Base-by-base conservation (phyloP, 345 rosid species). In the Corymbia maculata region DNA sequence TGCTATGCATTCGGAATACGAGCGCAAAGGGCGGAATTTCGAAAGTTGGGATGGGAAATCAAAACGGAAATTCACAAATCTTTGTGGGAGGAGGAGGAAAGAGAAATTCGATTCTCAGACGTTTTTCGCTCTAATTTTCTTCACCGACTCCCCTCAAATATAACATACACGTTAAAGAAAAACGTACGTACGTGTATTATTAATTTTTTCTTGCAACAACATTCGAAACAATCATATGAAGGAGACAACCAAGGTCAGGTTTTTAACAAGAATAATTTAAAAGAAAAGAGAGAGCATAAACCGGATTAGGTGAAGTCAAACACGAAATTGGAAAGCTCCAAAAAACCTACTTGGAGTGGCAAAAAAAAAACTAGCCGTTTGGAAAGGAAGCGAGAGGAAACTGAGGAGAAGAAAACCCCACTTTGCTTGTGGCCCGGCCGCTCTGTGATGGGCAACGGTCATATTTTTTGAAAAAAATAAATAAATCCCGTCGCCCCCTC, bases 361-460 rank as follows among this genome's bases (percentile, higher is more conserved):
- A 36, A 21, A 44, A 36, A n/a, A 64, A 68, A 75, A 89, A 89
- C 88, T 87, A 89, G 92, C 92, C 92, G 92, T 91, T 91, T 85
- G 57, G 55, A 28, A 26, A 36, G 42, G 28, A 80, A 59, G 85
- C 9, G 2, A 42, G 49, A 52, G 64, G 85, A 12, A 51, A 70
- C 10, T 36, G 85, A 51, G 42, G 36, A 47, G 10, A 12, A 30
- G 45, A 44, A 6, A 51, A 14, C 16, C 28, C 44, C 45, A 15
- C 82, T 22, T 17, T 5, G 50, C 49, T 5, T 6, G 61, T 55
- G 28, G 44, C 86, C 30, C n/a, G 6, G n/a, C 89, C 57, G 86
- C 86, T 44, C 45, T 24, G 50, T 5, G n/a, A 42, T 36, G 22
- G 10, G 49, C 53, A 91, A 91, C 92, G 92, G 87, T 89, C 92